phyloP scores from a whole-genome alignment of 1,139 yeast species.

The Taiozyma onychis region DNA sequence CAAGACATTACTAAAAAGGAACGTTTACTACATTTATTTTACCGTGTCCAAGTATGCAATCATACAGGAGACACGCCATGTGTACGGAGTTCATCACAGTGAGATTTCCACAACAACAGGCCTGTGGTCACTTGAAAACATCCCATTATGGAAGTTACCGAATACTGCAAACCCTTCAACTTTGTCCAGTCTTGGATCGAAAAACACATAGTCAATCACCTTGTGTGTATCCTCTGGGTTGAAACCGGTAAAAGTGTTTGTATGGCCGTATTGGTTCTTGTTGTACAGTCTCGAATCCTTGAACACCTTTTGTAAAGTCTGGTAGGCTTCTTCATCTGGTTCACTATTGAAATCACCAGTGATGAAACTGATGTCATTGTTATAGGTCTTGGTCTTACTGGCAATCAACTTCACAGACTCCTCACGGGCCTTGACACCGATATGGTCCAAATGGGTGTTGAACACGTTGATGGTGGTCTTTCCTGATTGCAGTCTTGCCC shows the following conservation, averaged over 20 bases:
- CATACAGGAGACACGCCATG: too few species aligned
- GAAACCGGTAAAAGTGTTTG: conserved; percentile 46
- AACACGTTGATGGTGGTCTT: conserved; percentile 36
- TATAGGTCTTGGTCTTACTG: conserved; percentile 34
- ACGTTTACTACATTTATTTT: not conserved
- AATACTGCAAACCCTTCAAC: conserved; percentile 38
- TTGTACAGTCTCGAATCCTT: conserved; percentile 29
- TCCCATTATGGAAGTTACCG: conserved; percentile 40
- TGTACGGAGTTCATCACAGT: not conserved
- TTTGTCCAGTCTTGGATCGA: conserved; percentile 31
- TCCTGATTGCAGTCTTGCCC: conserved; percentile 35
- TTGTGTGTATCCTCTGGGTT: conserved; percentile 29
- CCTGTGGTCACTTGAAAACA: conserved; percentile 48
- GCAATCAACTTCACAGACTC: conserved; percentile 44
- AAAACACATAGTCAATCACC: conserved; percentile 47
- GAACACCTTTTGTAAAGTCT: conserved; percentile 31
- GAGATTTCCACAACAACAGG: conserved; percentile 42
- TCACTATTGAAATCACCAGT: conserved; percentile 49
- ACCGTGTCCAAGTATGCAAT: not conserved
- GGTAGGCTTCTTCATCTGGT: conserved; percentile 46
- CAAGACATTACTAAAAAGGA: not conserved
- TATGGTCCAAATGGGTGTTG: conserved; percentile 57
- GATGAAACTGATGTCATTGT: conserved; percentile 36
- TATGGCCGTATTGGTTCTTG: conserved; percentile 37
- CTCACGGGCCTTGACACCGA: conserved; percentile 42